Evolutionary conservation across 2,329 filamentous ascomycete genomes (phyloP), one percentile per base, ranked within the genome.

Genomic region (Pseudocercospora cruenta): DNA sequence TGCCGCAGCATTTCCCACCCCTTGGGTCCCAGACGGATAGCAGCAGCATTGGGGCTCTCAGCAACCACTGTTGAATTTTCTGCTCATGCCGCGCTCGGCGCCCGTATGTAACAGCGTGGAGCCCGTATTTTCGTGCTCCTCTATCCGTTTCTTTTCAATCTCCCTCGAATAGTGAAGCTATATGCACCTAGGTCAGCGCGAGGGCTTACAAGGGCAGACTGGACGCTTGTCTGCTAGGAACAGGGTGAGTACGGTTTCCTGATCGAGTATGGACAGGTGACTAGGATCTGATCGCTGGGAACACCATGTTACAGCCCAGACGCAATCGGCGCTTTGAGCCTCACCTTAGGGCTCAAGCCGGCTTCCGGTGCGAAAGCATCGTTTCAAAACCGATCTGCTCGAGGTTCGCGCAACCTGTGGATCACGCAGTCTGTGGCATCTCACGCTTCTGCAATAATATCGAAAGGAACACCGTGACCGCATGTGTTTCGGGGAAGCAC

Each of bases 221-320:
- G 12, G 28, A 58, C 9, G 54, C 31, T 58, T 2, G 51, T 26
- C 51, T 19, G 14, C 33, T 19, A 45, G 57, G 36, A 62, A 55
- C 63, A 61, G 36, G 63, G 58, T n/a, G 57, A 51, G 8, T 65
- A 21, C 28, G 43, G 59, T 58, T 62, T 58, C 59, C 45, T 0
- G 21, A 54, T 53, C 53, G 9, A 47, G 64, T 62, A 28, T 59
- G 55, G 64, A n/a, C 28, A n/a, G 24, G 16, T n/a, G 19, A 22
- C 31, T 12, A 36, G 49, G 28, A 62, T 62, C 7, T 43, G n/a
- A 19, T 39, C n/a, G 55, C 55, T 21, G 55, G 55, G 22, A 58
- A 12, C 28, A 31, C 53, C 53, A 21, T 57, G 53, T 33, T 21
- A 36, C 53, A 57, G 53, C 8, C 49, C 19, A 21, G 12, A 24